Conservation (phyloP, 768 basidiomycete genomes). For the Podaxis mareebaensis region DNA sequence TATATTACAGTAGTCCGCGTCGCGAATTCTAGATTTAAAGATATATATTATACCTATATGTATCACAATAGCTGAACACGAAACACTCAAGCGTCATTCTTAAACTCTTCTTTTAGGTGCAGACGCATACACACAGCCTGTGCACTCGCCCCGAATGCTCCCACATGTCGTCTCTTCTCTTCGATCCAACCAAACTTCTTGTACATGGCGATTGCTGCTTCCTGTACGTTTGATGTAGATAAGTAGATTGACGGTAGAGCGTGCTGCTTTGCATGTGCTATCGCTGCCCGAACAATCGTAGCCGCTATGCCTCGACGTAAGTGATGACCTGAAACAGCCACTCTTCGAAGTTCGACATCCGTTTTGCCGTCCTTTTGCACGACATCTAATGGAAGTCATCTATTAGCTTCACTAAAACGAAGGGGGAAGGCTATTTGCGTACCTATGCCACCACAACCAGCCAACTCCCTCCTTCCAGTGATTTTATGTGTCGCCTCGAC, state of each 20-base stretch:
- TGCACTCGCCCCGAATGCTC: neutral
- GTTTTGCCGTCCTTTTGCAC: neutral
- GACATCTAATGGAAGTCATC: neutral
- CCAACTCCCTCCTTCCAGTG: neutral
- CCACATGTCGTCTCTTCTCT: neutral
- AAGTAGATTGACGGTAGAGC: conserved; percentile 19
- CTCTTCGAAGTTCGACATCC: conserved; percentile 22
- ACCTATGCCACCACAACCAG: conserved; percentile 5
- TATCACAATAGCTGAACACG: too few relatives aligned
- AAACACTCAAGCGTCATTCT: conserved; percentile 8
- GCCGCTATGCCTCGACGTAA: conserved; percentile 21
- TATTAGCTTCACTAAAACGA: neutral
- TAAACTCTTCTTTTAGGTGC: neutral
- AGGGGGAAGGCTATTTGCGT: neutral
- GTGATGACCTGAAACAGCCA: conserved; percentile 23
- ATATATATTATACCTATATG: too few relatives aligned
- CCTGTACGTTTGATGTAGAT: conserved; percentile 20
- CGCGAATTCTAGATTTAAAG: too few relatives aligned
- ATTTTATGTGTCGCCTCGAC: conserved; percentile 2
- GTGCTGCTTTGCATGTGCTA: conserved; percentile 18
- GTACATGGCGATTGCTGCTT: conserved; percentile 21
- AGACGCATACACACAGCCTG: neutral
- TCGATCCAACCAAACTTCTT: conserved; percentile 24
- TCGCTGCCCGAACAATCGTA: conserved; percentile 16
- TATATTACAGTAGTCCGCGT: too few relatives aligned